A percentile compares a stretch with the other conserved stretches of the same genome.
Evolutionary conservation across 805 yeast species (phyloP).

Genomic region (Candida silvatica): DNA sequence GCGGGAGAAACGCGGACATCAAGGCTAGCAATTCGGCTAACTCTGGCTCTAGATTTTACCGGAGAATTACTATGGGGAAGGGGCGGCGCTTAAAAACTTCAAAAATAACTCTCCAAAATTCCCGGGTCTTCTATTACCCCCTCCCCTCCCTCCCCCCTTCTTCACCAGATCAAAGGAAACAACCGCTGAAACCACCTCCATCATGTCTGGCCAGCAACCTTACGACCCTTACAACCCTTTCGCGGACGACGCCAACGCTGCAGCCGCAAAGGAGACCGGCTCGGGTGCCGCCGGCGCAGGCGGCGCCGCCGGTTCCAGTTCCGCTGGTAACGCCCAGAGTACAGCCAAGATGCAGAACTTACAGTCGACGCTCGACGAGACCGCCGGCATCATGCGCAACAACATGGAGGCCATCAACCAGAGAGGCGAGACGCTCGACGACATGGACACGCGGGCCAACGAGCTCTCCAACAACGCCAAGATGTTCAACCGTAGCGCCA

Average conservation of each 20-base stretch:
- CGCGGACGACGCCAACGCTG: constrained; percentile 20
- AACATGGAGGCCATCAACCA: constrained; percentile 94
- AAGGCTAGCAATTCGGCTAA: no score
- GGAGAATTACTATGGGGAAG: background rate
- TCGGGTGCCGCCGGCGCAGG: constrained; percentile 10
- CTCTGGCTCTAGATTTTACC: no score
- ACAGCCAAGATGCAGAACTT: constrained; percentile 17
- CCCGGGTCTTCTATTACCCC: background rate
- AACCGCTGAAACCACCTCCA: background rate
- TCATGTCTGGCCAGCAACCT: constrained; percentile 25
- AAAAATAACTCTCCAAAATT: background rate
- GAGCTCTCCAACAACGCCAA: constrained; percentile 88
- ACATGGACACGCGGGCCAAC: constrained; percentile 88
- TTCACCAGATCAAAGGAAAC: background rate
- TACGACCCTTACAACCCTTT: constrained; percentile 28
- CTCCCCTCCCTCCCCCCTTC: background rate
- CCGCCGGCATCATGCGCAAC: constrained; percentile 96
- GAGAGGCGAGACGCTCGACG: constrained; percentile 87
- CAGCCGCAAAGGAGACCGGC: constrained; percentile 2
- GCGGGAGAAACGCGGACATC: constrained; percentile 82
- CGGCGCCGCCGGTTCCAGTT: constrained; percentile 3
- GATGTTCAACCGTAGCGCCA: constrained; percentile 94
- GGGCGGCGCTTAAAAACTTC: no score
- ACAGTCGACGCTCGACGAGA: constrained; percentile 41
- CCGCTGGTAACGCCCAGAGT: constrained; percentile 1